Conservation (phyloP, 257 asterid species). For the Plantago major region DNA sequence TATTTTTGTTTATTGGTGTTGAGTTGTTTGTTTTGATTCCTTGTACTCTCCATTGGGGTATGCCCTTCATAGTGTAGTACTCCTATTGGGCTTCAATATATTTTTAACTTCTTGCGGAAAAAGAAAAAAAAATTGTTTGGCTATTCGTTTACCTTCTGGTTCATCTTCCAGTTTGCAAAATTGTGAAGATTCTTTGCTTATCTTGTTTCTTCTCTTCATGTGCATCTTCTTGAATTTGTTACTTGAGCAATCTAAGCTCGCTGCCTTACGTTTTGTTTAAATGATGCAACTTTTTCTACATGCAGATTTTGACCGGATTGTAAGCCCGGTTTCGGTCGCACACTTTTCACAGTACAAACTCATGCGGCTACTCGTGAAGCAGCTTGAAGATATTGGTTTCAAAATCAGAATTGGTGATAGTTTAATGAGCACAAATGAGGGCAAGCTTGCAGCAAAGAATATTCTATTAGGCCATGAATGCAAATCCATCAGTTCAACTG, state of each 20-base stretch:
- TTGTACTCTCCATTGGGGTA: too few species aligned
- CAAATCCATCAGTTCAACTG: slow-evolving; percentile 37
- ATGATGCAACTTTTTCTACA: slow-evolving; percentile 15
- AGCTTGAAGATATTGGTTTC: slow-evolving; percentile 61
- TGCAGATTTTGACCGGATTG: slow-evolving; percentile 77
- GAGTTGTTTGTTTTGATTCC: too few species aligned
- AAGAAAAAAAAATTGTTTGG: too few species aligned
- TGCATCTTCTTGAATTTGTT: too few species aligned
- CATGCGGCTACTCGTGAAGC: slow-evolving; percentile 50
- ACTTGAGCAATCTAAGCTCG: neutral
- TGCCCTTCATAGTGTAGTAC: too few species aligned
- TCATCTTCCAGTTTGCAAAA: too few species aligned
- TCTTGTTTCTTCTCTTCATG: too few species aligned
- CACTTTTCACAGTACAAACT: slow-evolving; percentile 96
- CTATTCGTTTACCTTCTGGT: too few species aligned
- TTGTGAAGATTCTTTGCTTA: too few species aligned
- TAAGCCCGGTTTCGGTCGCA: slow-evolving; percentile 90
- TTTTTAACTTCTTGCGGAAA: too few species aligned
- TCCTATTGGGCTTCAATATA: too few species aligned
- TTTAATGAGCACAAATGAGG: slow-evolving; percentile 20
- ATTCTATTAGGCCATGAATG: slow-evolving; percentile 84
- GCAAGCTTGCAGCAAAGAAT: slow-evolving; percentile 32
- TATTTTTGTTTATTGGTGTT: too few species aligned
- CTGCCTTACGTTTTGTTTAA: slow-evolving; percentile 18
- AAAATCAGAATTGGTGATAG: slow-evolving; percentile 26